Evolutionary conservation across 306 rosid genomes (phyloP).

Genomic region (Senna tora): DNA sequence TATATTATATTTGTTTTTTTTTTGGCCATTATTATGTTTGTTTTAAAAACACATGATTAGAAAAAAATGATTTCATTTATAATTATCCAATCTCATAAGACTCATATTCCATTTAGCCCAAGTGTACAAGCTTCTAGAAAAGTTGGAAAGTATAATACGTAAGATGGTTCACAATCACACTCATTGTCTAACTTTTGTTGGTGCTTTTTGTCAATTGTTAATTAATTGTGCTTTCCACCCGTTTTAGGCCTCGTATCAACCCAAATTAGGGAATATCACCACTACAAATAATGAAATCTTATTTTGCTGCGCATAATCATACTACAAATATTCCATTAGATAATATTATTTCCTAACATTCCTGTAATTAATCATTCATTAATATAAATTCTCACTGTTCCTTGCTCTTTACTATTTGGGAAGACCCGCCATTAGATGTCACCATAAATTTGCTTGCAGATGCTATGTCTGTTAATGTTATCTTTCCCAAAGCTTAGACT

Average conservation of each 20-base stretch:
- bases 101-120: background rate
- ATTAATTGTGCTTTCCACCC: background rate
- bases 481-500: too few species aligned
- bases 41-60: too few species aligned
- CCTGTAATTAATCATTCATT: background rate
- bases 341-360: background rate
- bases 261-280: background rate
- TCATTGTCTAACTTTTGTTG: background rate
- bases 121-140: background rate
- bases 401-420: too few species aligned
- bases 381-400: too few species aligned
- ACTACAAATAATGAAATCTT: background rate
- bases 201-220: background rate
- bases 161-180: background rate
- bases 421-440: too few species aligned
- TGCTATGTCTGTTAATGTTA: too few species aligned
- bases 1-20: too few species aligned
- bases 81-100: background rate
- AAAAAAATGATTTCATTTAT: too few species aligned
- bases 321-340: background rate
- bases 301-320: background rate
- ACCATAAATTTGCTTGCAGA: too few species aligned
- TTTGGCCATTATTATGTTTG: too few species aligned
- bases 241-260: background rate
- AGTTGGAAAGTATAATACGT: background rate